Conservation (phyloP, 140 eudicot genomes). For the Erigeron philadelphicus region DNA sequence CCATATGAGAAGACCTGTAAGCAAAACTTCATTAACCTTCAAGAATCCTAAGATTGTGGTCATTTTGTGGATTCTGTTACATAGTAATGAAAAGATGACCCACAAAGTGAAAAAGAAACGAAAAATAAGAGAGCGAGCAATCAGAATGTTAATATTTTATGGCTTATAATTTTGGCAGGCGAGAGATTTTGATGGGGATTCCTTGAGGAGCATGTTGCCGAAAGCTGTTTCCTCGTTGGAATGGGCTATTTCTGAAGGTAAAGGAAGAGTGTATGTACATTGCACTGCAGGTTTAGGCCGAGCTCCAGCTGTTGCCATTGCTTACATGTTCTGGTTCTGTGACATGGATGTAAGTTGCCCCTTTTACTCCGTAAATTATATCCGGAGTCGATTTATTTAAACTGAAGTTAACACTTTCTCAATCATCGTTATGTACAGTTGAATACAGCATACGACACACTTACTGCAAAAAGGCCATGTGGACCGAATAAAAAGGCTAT, state of each 20-base stretch:
- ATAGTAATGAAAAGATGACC: not conserved
- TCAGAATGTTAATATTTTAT: not conserved
- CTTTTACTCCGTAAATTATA: not conserved
- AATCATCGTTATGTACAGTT: constrained; percentile 39
- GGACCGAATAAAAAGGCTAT: constrained; percentile 84
- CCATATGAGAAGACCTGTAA: constrained; percentile 98
- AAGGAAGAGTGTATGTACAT: constrained; percentile 79
- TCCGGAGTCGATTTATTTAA: not conserved
- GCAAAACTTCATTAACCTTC: constrained; percentile 26
- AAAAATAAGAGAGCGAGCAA: too few relatives aligned
- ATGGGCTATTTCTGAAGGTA: constrained; percentile 85
- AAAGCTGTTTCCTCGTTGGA: constrained; percentile 86
- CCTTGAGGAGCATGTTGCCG: constrained; percentile 74
- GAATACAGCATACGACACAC: constrained; percentile 50
- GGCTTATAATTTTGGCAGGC: constrained; percentile 44
- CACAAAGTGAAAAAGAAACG: not conserved
- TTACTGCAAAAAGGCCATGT: constrained; percentile 76
- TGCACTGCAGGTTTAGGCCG: constrained; percentile 98
- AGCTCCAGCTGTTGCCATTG: constrained; percentile 93
- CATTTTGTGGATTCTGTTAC: not conserved
- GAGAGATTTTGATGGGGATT: constrained; percentile 86
- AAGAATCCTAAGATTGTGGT: constrained; percentile 1
- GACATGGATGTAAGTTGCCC: constrained; percentile 72
- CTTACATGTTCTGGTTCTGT: constrained; percentile 88
- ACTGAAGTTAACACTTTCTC: constrained; percentile 9